These are phyloP conservation scores for Elsinoe perseae DNA, from an alignment of 2,329 filamentous ascomycete genomes.

Conservation along the genomic window DNA sequence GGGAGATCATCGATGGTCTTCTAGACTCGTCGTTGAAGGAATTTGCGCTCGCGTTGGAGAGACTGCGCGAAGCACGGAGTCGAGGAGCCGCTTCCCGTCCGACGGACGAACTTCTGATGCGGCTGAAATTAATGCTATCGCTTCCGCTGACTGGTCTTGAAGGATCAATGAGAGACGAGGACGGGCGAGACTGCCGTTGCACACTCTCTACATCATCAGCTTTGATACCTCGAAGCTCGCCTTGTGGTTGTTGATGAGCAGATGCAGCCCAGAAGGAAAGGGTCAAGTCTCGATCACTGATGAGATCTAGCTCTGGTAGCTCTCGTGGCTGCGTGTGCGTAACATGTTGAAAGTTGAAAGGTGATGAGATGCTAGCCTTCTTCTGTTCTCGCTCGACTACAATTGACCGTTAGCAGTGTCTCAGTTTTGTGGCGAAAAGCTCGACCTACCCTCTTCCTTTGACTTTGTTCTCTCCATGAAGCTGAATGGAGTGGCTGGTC, in stretches of 20 bases:
- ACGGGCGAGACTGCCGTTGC: constrained; percentile 9
- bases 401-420: neutral
- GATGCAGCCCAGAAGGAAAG: constrained; percentile 48
- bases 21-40: constrained; percentile 27
- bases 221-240: constrained; percentile 45
- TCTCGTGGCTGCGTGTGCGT: constrained; percentile 52
- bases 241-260: constrained; percentile 44
- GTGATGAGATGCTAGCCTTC: constrained; percentile 50
- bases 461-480: neutral
- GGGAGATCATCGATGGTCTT: constrained; percentile 9
- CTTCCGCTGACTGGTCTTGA: neutral
- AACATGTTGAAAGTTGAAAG: constrained; percentile 58
- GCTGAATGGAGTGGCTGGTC: constrained; percentile 10
- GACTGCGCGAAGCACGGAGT: constrained; percentile 16
- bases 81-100: neutral
- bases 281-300: constrained; percentile 45
- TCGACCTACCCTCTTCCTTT: constrained; percentile 7
- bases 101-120: constrained; percentile 4
- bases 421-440: neutral
- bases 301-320: constrained; percentile 45
- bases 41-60: constrained; percentile 22
- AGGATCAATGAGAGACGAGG: neutral
- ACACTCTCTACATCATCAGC: constrained; percentile 38
- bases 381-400: constrained; percentile 27
- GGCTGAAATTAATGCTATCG: constrained; percentile 8